Evolutionary conservation across 305 asterid species (phyloP).

Genomic region (Vinca major): DNA sequence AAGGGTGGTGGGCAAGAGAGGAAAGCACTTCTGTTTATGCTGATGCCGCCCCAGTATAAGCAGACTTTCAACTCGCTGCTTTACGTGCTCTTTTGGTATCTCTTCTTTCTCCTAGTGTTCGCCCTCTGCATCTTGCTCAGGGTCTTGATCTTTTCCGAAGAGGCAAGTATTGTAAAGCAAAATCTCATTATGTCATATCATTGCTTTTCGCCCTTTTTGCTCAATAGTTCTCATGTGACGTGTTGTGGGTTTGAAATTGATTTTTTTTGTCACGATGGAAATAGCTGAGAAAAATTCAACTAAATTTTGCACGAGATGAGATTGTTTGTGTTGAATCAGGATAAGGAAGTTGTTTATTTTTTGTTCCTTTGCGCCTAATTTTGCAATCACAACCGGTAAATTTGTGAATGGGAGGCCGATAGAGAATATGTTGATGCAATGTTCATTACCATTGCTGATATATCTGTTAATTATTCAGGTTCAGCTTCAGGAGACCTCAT

Average conservation of each 20-base stretch:
- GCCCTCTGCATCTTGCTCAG: slow-evolving; percentile 54
- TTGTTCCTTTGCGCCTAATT: background rate
- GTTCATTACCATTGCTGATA: too few species aligned
- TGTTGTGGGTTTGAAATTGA: too few species aligned
- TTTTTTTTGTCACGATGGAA: too few species aligned
- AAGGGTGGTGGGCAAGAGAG: slow-evolving; percentile 48
- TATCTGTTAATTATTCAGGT: too few species aligned
- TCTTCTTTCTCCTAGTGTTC: slow-evolving; percentile 66
- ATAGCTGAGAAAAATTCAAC: too few species aligned
- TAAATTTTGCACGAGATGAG: too few species aligned
- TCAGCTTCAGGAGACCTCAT: background rate
- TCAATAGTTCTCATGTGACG: background rate
- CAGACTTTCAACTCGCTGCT: slow-evolving; percentile 63
- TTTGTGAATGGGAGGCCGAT: too few species aligned
- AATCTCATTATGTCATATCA: background rate
- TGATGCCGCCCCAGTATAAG: slow-evolving; percentile 30
- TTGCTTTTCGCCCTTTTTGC: background rate
- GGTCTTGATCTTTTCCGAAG: slow-evolving; percentile 59
- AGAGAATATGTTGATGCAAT: too few species aligned
- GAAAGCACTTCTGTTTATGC: slow-evolving; percentile 23
- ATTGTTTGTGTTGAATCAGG: too few species aligned
- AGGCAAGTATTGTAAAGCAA: slow-evolving; percentile 34
- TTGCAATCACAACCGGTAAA: too few species aligned
- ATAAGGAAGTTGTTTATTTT: slow-evolving; percentile 1
- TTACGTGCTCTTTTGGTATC: slow-evolving; percentile 85